phyloP scores from a whole-genome alignment of 768 basidiomycete genomes.

The Trametes punicea region DNA sequence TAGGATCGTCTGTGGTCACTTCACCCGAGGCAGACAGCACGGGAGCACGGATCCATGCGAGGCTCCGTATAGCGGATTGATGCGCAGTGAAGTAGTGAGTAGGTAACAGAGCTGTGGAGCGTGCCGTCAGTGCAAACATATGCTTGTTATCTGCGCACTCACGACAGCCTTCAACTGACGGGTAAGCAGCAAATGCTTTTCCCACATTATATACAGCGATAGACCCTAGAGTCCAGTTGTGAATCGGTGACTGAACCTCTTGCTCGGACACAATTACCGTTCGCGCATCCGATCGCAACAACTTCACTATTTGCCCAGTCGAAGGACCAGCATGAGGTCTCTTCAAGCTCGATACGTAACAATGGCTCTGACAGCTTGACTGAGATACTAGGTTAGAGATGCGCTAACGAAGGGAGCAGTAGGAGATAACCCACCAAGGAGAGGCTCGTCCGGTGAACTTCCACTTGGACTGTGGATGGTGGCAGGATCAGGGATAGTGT shows the following conservation, averaged over 20 bases:
- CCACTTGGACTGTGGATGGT: constrained; percentile 33
- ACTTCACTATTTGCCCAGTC: constrained; percentile 90
- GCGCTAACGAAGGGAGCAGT: neutral
- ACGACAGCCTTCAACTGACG: constrained; percentile 35
- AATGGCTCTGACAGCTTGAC: constrained; percentile 63
- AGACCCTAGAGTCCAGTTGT: constrained; percentile 23
- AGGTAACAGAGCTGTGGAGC: constrained; percentile 47
- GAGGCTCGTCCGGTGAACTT: constrained; percentile 28
- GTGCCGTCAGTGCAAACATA: neutral
- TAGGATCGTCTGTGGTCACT: constrained; percentile 54
- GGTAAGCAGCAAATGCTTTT: constrained; percentile 19
- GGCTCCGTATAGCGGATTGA: constrained; percentile 72
- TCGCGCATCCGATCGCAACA: constrained; percentile 79
- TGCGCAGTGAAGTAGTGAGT: constrained; percentile 72
- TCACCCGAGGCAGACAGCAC: constrained; percentile 46
- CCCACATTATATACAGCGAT: constrained; percentile 35
- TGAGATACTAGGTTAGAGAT: constrained; percentile 25
- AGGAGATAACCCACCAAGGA: constrained; percentile 46
- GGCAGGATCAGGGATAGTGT: constrained; percentile 75
- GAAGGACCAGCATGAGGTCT: constrained; percentile 72
- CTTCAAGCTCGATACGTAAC: constrained; percentile 69
- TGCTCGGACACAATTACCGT: constrained; percentile 48
- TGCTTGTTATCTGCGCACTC: constrained; percentile 14
- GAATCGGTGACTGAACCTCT: neutral
- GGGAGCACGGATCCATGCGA: constrained; percentile 75